A percentile compares a stretch with the other conserved stretches of the same genome.
phyloP scores from a whole-genome alignment of 2,329 filamentous ascomycete genomes.

The Apiospora pterosperma region DNA sequence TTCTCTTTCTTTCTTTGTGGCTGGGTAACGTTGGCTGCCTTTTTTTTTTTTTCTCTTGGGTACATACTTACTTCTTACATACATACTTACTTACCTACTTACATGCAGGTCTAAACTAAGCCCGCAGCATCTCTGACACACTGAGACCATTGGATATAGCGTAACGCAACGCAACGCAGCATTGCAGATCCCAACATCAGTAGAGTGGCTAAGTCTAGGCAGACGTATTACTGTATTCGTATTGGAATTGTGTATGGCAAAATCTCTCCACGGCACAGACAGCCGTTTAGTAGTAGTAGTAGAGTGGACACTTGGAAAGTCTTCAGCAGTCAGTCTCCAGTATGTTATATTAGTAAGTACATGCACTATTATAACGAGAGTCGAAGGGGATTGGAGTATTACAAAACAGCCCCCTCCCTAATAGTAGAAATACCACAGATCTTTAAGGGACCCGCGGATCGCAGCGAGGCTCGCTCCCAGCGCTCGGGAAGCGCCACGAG shows the following conservation, averaged over 20 bases:
- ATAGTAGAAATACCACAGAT: no score
- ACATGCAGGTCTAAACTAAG: not conserved
- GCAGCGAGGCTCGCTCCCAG: no score
- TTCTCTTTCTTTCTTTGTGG: not conserved
- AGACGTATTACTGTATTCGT: not conserved
- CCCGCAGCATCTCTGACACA: not conserved
- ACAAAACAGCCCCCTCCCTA: no score
- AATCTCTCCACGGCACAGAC: not conserved
- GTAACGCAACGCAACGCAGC: not conserved
- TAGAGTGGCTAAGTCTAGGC: not conserved
- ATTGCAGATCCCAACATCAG: not conserved
- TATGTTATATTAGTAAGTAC: no score
- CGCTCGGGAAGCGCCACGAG: no score
- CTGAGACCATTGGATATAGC: constrained; percentile 1
- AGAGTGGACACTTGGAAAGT: not conserved
- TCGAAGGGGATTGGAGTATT: no score
- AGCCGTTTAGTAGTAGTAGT: not conserved
- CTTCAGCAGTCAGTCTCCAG: no score
- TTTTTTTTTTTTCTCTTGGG: not conserved
- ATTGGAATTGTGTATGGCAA: no score
- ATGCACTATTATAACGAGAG: no score
- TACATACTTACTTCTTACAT: not conserved
- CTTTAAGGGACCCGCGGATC: no score
- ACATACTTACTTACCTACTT: not conserved
- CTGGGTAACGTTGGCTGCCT: not conserved